Conservation (phyloP, 768 basidiomycete species). For the Auricularia heimuer region DNA sequence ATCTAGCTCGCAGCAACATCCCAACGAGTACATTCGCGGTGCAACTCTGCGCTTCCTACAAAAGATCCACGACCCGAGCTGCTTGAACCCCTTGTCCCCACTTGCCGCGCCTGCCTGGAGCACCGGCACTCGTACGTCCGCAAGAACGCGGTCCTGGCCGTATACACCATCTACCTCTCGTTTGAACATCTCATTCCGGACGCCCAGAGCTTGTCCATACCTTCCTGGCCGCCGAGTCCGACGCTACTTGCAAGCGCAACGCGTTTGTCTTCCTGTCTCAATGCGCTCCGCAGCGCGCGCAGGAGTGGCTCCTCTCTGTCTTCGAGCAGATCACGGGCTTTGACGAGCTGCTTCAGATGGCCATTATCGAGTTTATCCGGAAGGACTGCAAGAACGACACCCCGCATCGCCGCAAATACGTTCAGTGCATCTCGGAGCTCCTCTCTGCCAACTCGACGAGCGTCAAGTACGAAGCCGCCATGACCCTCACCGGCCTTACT, state of each 20-base stretch:
- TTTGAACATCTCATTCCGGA: slow-evolving; percentile 94
- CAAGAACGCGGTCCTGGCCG: slow-evolving; percentile 95
- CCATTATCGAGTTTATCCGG: slow-evolving; percentile 87
- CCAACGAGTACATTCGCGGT: slow-evolving; percentile 98
- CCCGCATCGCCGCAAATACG: slow-evolving; percentile 54
- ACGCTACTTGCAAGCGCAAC: slow-evolving; percentile 93
- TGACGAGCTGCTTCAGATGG: slow-evolving; percentile 93
- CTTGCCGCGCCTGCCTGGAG: slow-evolving; percentile 87
- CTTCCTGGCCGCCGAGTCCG: slow-evolving; percentile 91
- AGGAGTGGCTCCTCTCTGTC: slow-evolving; percentile 79
- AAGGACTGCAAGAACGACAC: slow-evolving; percentile 83
- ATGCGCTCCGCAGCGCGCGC: slow-evolving; percentile 80
- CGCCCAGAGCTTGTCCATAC: slow-evolving; percentile 93
- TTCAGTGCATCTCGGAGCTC: slow-evolving; percentile 86
- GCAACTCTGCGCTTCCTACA: slow-evolving; percentile 94
- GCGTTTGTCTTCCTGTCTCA: slow-evolving; percentile 89
- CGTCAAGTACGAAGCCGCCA: slow-evolving; percentile 96
- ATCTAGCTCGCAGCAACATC: slow-evolving; percentile 55
- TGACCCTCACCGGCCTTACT: slow-evolving; percentile 85
- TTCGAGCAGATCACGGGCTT: slow-evolving; percentile 73
- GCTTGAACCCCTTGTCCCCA: slow-evolving; percentile 91
- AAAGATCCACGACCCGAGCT: slow-evolving; percentile 93
- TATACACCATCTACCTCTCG: slow-evolving; percentile 89
- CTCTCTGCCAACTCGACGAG: slow-evolving; percentile 83
- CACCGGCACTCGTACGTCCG: slow-evolving; percentile 97